Conservation (phyloP, 768 basidiomycete species). For the Tylopilus rubrobrunneus region DNA sequence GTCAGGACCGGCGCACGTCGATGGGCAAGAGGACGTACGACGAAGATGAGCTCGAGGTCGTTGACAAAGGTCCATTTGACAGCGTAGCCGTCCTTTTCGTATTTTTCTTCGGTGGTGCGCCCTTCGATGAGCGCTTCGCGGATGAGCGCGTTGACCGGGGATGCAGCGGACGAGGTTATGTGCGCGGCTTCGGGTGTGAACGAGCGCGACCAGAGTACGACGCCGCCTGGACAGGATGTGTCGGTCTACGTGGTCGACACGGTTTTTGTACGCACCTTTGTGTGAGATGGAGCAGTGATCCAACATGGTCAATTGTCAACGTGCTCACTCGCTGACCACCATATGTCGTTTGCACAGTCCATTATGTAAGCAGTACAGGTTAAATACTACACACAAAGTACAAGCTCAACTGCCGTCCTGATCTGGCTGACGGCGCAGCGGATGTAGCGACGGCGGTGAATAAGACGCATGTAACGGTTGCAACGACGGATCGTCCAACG, state of each 20-base stretch:
- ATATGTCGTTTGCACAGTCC: background rate
- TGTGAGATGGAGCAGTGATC: conserved; percentile 96
- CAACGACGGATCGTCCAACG: conserved; percentile 9
- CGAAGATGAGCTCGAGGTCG: conserved; percentile 94
- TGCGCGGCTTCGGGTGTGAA: conserved; percentile 85
- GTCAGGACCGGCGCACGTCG: background rate
- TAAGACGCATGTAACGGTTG: conserved; percentile 1
- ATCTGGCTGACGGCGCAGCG: conserved; percentile 25
- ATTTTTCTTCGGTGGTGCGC: conserved; percentile 72
- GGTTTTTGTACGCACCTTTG: conserved; percentile 55
- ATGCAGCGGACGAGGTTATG: conserved; percentile 64
- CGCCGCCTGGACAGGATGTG: conserved; percentile 56
- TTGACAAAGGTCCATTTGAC: conserved; percentile 95
- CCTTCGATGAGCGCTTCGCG: conserved; percentile 92
- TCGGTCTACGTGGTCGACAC: background rate
- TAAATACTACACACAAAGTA: background rate
- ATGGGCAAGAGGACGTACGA: conserved; percentile 50
- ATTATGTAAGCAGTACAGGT: conserved; percentile 15
- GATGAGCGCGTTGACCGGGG: conserved; percentile 85
- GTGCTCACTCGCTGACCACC: background rate
- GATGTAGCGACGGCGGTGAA: conserved; percentile 18
- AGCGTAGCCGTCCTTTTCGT: conserved; percentile 92
- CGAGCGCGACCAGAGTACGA: conserved; percentile 92
- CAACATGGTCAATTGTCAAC: conserved; percentile 54
- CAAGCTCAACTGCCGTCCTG: background rate